These are phyloP conservation scores for Saccharata proteae DNA, from an alignment of 2,329 filamentous ascomycete species.

Conservation along the genomic window DNA sequence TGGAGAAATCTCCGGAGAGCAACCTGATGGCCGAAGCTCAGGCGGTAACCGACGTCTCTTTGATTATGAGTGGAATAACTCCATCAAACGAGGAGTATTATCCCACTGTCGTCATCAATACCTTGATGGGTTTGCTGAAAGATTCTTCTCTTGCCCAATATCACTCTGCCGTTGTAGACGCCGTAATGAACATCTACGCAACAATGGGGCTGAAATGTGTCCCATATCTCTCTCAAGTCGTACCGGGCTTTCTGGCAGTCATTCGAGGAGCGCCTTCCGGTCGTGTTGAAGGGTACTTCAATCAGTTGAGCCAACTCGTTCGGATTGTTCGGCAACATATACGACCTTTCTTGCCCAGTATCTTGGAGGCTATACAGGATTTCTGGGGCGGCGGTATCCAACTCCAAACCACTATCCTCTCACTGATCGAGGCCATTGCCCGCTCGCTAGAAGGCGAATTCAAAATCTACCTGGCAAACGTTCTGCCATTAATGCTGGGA, in stretches of 20 bases:
- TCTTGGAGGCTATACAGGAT: conserved; percentile 75
- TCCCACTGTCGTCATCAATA: conserved; percentile 94
- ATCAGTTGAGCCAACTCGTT: conserved; percentile 84
- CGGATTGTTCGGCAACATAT: conserved; percentile 96
- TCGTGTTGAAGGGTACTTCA: conserved; percentile 91
- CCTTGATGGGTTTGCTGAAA: conserved; percentile 80
- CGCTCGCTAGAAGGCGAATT: conserved; percentile 94
- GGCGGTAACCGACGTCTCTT: conserved; percentile 75
- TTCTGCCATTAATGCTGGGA: conserved; percentile 88
- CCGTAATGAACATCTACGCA: conserved; percentile 97
- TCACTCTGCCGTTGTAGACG: conserved; percentile 88
- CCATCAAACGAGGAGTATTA: conserved; percentile 98
- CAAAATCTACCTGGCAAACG: conserved; percentile 81
- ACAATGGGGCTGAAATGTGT: conserved; percentile 94
- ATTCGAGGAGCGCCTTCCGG: conserved; percentile 69
- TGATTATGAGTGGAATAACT: conserved; percentile 95
- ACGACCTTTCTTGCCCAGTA: conserved; percentile 74
- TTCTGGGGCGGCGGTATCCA: conserved; percentile 77
- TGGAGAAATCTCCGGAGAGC: conserved; percentile 75
- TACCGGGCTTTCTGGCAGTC: conserved; percentile 84
- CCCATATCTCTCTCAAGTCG: conserved; percentile 83
- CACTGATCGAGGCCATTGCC: conserved; percentile 85
- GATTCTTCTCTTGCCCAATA: conserved; percentile 83
- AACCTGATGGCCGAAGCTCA: conserved; percentile 58
- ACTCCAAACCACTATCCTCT: conserved; percentile 82